Evolutionary conservation across 1,284 basidiomycete species (phyloP).

Genomic region (Cutaneotrichosporon sp.): DNA sequence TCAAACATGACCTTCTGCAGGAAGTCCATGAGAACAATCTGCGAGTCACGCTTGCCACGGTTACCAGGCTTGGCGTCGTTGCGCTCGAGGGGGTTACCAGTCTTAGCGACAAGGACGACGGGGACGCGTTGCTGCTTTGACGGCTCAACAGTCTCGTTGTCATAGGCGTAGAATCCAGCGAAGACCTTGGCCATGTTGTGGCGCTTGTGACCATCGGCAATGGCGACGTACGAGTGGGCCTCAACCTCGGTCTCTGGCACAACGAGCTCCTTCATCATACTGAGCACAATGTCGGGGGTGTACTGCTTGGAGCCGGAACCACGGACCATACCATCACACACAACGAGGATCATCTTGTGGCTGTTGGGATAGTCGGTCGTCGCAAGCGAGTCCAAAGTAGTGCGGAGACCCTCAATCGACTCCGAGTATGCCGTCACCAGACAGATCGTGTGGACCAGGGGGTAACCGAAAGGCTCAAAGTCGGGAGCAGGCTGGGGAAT

Average conservation of each 20-base stretch:
- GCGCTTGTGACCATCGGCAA: slow-evolving; percentile 96
- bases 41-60: slow-evolving; percentile 96
- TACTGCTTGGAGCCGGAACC: slow-evolving; percentile 75
- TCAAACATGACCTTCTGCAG: slow-evolving; percentile 99
- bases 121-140: slow-evolving; percentile 97
- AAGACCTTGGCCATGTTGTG: slow-evolving; percentile 99
- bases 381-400: slow-evolving; percentile 93
- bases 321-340: slow-evolving; percentile 98
- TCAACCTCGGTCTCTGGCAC: slow-evolving; percentile 81
- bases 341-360: slow-evolving; percentile 92
- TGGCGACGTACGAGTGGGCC: slow-evolving; percentile 93
- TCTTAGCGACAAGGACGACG: slow-evolving; percentile 89
- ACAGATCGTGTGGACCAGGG: slow-evolving; percentile 87
- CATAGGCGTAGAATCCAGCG: slow-evolving; percentile 95
- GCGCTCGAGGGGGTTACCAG: slow-evolving; percentile 83
- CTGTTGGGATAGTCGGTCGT: slow-evolving; percentile 99
- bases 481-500: slow-evolving; percentile 88
- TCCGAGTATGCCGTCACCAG: slow-evolving; percentile 99
- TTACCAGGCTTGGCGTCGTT: slow-evolving; percentile 93
- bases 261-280: slow-evolving; percentile 97
- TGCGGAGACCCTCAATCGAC: slow-evolving; percentile 90
- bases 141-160: slow-evolving; percentile 81
- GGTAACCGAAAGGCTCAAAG: slow-evolving; percentile 94
- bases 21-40: slow-evolving; percentile 97
- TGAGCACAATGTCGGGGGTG: slow-evolving; percentile 89